Base-by-base conservation (phyloP, 2,329 filamentous ascomycete genomes). In the Phoma sp. region DNA sequence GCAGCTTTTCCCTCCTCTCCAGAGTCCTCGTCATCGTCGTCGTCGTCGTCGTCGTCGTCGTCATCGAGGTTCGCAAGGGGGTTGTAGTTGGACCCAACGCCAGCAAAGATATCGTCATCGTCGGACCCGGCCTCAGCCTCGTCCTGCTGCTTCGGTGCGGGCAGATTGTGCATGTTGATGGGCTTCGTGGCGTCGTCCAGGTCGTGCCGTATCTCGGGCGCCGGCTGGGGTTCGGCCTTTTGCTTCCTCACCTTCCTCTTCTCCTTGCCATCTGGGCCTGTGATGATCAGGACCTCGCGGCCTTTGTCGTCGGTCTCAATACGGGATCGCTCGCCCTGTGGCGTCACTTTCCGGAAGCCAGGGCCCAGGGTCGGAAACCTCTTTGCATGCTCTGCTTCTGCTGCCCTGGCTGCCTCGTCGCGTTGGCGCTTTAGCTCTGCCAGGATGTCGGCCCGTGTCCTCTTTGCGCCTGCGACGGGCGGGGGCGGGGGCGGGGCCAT, bases 51-150 rank as follows among this genome's bases (percentile, higher is more conserved):
- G 24, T 80, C 78, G 8, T 81, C 80, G n/a, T 81, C 79, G 7
- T 76, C 79, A 6, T 76, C 78, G 3, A 83, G 63, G 27, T 78
- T 80, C 7, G 78, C 84, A 35, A 88, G 78, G 2, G 85, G 86
- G 60, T 88, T 80, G 68, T 87, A 88, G 41, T 83, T 82, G 5
- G 78, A 80, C 2, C 84, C 85, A 2, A 83, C 84, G 2, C 83
- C 85, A 35, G 78, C 82, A 61, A 88, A 88, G 43, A 88, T 88
- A 66, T 88, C 85, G 25, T 83, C 83, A 36, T 86, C 83, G 25
- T 73, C 71, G 2, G 82, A 79, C 13, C 77, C 72, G n/a, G 60
- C 51, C 6, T 83, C 80, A n/a, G 60, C 51, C 6, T 83, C 80
- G 9, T 10, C 4, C 47, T 58, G 43, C 45, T 46, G 36, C 43